phyloP scores from a whole-genome alignment of 345 rosid genomes.

The Pistacia atlantica region DNA sequence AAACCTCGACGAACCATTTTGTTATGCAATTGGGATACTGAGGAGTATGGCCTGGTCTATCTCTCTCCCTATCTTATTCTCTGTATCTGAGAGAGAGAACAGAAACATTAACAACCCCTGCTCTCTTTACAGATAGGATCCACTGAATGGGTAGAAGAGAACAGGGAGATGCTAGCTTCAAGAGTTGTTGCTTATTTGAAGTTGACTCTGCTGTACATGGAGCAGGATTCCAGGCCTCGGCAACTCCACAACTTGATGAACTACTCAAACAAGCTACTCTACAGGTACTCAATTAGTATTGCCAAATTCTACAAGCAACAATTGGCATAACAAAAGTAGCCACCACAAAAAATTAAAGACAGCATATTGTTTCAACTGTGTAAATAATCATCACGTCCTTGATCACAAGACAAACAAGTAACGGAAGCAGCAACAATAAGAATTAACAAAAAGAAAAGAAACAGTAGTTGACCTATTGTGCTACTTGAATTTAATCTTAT shows the following conservation, averaged over 20 bases:
- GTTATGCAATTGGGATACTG: constrained; percentile 90
- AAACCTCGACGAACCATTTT: constrained; percentile 74
- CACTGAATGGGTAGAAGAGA: constrained; percentile 93
- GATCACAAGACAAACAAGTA: background rate
- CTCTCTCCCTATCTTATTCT: constrained; percentile 1
- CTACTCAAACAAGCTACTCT: constrained; percentile 57
- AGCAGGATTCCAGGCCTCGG: constrained; percentile 62
- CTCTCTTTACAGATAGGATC: constrained; percentile 64
- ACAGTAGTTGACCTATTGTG: background rate
- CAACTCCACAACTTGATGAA: constrained; percentile 87
- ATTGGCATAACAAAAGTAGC: background rate
- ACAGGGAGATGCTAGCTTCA: constrained; percentile 69
- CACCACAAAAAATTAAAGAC: background rate
- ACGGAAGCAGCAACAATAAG: background rate
- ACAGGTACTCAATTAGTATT: constrained; percentile 46
- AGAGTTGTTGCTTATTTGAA: constrained; percentile 82
- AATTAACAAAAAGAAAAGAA: background rate
- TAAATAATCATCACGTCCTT: background rate
- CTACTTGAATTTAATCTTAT: constrained; percentile 2
- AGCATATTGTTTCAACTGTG: background rate
- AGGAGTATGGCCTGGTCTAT: constrained; percentile 83
- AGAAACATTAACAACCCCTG: constrained; percentile 7
- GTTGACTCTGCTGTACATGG: constrained; percentile 66
- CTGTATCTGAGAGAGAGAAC: background rate
- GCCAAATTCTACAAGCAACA: background rate